Percentiles rank a stretch among this genome's conserved stretches.
Evolutionary conservation across 768 basidiomycete genomes (phyloP).

Genomic region (Mycena pura): DNA sequence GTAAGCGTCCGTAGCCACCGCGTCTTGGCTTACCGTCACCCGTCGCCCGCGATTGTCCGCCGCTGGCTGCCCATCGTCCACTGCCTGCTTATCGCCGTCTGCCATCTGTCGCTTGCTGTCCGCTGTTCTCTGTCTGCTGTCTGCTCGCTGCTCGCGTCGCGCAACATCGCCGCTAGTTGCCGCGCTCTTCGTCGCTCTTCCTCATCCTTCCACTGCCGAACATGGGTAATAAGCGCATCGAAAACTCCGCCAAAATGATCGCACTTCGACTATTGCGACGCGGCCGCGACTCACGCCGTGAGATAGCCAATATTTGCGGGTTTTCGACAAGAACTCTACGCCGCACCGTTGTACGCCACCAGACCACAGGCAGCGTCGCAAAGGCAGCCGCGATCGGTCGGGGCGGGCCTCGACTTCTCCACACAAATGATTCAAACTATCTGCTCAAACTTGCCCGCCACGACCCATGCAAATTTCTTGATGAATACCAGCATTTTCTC

Average conservation of each 20-base stretch:
- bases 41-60: too few relatives aligned
- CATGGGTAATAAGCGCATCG: too few relatives aligned
- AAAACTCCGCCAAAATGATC: slow-evolving; percentile 1
- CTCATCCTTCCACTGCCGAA: too few relatives aligned
- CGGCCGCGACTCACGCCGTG: neutral
- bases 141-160: too few relatives aligned
- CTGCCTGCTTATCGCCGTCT: too few relatives aligned
- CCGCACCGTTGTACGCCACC: slow-evolving; percentile 1
- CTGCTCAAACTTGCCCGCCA: slow-evolving; percentile 8
- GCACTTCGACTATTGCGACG: slow-evolving; percentile 3
- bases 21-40: too few relatives aligned
- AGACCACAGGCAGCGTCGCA: slow-evolving; percentile 9
- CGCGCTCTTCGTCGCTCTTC: too few relatives aligned
- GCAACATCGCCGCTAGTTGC: too few relatives aligned
- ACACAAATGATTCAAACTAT: slow-evolving; percentile 7
- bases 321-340: slow-evolving; percentile 8
- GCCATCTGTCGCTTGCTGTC: too few relatives aligned
- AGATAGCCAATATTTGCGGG: slow-evolving; percentile 14
- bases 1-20: too few relatives aligned
- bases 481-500: slow-evolving; percentile 15
- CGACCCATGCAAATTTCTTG: slow-evolving; percentile 21
- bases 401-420: slow-evolving; percentile 10
- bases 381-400: slow-evolving; percentile 6
- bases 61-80: too few relatives aligned
- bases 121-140: too few relatives aligned